Evolutionary conservation across 2,329 filamentous ascomycete genomes (phyloP).

Genomic region (Xylariomycetidae sp.): DNA sequence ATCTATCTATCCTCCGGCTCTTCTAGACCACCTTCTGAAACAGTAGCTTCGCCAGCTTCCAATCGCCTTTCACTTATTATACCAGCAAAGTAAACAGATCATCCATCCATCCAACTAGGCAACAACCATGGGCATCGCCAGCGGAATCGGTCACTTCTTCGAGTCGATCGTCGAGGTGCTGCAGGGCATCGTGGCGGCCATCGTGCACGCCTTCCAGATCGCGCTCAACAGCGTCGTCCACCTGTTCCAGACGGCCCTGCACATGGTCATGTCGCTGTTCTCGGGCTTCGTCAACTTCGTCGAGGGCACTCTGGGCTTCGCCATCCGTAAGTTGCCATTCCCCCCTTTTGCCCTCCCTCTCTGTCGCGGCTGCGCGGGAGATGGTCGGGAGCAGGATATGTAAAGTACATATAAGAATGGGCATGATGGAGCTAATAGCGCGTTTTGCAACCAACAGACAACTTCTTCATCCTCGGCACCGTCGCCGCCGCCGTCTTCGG

Average conservation of each 20-base stretch:
- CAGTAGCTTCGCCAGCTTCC: too few relatives aligned
- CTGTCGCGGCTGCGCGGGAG: too few relatives aligned
- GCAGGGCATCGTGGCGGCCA: constrained; percentile 17
- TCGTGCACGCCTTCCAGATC: constrained; percentile 15
- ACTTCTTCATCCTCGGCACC: constrained; percentile 28
- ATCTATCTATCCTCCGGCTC: too few relatives aligned
- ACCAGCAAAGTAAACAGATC: too few relatives aligned
- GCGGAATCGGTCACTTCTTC: constrained; percentile 24
- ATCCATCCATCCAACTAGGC: too few relatives aligned
- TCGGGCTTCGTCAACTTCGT: constrained; percentile 19
- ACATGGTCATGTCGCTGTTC: constrained; percentile 17
- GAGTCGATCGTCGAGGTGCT: constrained; percentile 19
- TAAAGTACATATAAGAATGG: neutral
- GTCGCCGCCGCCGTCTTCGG: constrained; percentile 22
- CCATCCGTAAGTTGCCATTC: constrained; percentile 20
- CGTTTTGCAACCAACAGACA: constrained; percentile 13
- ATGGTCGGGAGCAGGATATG: too few relatives aligned
- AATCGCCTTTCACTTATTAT: too few relatives aligned
- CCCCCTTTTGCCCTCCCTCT: neutral
- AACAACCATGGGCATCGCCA: constrained; percentile 24
- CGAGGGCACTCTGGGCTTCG: constrained; percentile 26
- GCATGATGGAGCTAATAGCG: constrained; percentile 3
- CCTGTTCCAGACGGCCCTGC: constrained; percentile 18
- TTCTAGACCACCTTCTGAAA: too few relatives aligned
- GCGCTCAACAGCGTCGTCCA: constrained; percentile 15